phyloP scores from a whole-genome alignment of 208 protist genomes.

The Trypanosoma lewisi region DNA sequence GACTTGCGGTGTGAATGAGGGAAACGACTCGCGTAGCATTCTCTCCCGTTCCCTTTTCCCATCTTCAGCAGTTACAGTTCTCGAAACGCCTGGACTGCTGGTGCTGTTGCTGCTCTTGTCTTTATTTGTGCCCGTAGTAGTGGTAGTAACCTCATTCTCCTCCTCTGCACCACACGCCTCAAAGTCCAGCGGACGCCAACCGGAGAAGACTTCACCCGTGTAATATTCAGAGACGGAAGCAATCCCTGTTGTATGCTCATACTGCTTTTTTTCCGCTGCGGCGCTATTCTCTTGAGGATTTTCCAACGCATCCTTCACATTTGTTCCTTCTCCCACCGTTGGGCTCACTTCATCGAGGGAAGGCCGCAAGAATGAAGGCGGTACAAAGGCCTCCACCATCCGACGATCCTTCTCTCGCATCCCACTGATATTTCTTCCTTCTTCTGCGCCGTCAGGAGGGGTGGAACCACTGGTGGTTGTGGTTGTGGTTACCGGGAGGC shows the following conservation, averaged over 20 bases:
- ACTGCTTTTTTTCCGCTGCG: background rate
- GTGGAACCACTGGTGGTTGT: conserved; percentile 7
- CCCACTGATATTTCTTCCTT: no score
- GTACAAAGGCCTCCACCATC: conserved; percentile 55
- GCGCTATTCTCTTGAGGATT: background rate
- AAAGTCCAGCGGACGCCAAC: conserved; percentile 30
- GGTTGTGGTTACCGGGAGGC: conserved; percentile 27
- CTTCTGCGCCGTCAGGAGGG: background rate
- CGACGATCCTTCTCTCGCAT: conserved; percentile 10
- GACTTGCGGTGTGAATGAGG: conserved; percentile 68
- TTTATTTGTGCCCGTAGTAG: no score
- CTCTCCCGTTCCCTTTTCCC: conserved; percentile 12
- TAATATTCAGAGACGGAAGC: conserved; percentile 22
- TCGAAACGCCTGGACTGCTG: background rate
- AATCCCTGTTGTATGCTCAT: conserved; percentile 13
- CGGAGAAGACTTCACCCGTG: conserved; percentile 26
- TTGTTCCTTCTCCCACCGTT: background rate
- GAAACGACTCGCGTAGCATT: conserved; percentile 57
- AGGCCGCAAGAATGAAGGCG: conserved; percentile 38
- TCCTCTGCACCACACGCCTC: conserved; percentile 24
- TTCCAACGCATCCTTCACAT: background rate
- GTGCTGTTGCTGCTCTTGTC: no score
- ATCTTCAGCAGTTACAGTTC: background rate
- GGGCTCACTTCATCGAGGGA: conserved; percentile 30
- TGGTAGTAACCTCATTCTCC: no score